Evolutionary conservation across 257 asterid genomes (phyloP), one percentile per base, ranked within the genome.

Genomic region (Ocimum tenuiflorum): DNA sequence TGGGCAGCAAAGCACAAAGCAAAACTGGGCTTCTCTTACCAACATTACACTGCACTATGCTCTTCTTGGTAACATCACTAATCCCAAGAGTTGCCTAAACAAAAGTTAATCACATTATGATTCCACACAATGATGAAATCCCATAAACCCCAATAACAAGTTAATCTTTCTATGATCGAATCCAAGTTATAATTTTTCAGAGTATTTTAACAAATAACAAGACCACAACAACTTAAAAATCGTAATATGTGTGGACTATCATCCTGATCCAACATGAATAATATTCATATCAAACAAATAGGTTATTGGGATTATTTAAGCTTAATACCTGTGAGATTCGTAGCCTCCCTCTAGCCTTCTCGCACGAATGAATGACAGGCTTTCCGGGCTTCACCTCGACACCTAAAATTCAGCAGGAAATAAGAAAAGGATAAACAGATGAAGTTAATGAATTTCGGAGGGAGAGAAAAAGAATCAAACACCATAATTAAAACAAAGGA

Each of bases 351-450:
- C 80, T 67, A 12, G 78, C 79, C 62, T 75, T 74, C 41, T 82
- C 84, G 20, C 79, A 82, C 0, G 81, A 79, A 82, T 86, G 91
- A 48, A 83, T 78, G 11, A 80, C 61, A 4, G 96, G 96, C 59
- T 73, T 85, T 63, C 88, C 95, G 9, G 95, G 84, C 71, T 79
- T 91, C 47, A 91, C 88, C 81, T 85, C 91, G 54, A 81, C 64
- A 36, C 98, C 98, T 91, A 64, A 68, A 69, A 58, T 5, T 63
- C 46, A 71, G 42, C 55, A 46, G 60, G 51, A 33, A 72, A n/a
- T 14, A 12, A n/a, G 35, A 11, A 62, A 42, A 27, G n/a, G 3
- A 23, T 3, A 3, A 17, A 6, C 8, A 36, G 18, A 2, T 1
- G 36, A 59, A 49, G 57, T 14, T 15, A 10, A 17, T 43, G 15